Percentiles rank a stretch among this genome's conserved stretches.
Evolutionary conservation across 352 stramenopile species (phyloP).

Genomic region (Elongisporangium anandrum): DNA sequence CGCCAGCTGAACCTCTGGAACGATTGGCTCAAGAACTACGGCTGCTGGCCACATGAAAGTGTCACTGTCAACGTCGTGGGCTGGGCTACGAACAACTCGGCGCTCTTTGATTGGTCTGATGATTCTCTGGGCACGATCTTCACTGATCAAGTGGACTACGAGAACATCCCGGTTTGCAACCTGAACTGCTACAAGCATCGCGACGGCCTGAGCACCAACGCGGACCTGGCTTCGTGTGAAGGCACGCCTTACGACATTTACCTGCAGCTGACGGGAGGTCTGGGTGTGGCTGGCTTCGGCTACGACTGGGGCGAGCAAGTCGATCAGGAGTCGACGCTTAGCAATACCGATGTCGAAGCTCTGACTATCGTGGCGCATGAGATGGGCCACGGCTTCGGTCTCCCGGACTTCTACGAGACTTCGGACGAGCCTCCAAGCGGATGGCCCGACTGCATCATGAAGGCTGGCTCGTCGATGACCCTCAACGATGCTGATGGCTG

Average conservation of each 20-base stretch:
- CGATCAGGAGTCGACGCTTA: neutral
- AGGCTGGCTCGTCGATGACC: constrained; percentile 16
- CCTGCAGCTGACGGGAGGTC: no score
- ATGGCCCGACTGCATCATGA: constrained; percentile 20
- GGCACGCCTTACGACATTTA: no score
- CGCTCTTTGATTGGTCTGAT: constrained; percentile 14
- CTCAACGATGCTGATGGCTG: constrained; percentile 23
- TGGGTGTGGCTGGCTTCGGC: no score
- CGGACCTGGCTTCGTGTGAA: no score
- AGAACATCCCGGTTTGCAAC: constrained; percentile 8
- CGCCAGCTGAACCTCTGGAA: constrained; percentile 21
- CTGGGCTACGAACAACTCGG: constrained; percentile 12
- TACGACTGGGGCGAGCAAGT: no score
- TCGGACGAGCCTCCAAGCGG: constrained; percentile 8
- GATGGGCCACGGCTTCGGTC: neutral
- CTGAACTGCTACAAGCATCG: constrained; percentile 15
- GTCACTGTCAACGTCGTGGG: constrained; percentile 18
- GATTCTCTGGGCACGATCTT: constrained; percentile 12
- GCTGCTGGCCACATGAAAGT: constrained; percentile 15
- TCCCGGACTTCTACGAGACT: constrained; percentile 11
- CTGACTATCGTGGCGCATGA: constrained; percentile 8
- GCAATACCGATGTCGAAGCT: constrained; percentile 3
- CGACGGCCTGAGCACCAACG: constrained; percentile 8
- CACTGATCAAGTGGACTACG: constrained; percentile 5
- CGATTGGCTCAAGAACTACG: constrained; percentile 17